Conservation (phyloP, 1,139 yeast genomes). For the Hemisphaericaspora xylofermentans region DNA sequence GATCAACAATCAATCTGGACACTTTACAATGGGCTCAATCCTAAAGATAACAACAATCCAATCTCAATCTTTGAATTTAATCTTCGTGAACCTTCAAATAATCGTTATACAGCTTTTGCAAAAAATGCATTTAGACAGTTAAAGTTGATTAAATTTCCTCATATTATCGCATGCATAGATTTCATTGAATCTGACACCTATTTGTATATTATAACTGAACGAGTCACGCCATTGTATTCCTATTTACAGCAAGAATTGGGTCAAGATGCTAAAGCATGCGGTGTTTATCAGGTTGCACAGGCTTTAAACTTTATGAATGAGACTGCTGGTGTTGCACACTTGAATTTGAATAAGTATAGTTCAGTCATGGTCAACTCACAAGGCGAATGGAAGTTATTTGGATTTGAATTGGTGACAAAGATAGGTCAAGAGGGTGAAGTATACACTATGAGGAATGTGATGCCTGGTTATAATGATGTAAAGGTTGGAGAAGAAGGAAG, state of each 20-base stretch:
- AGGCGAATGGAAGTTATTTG: slow-evolving; percentile 87
- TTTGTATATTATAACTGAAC: slow-evolving; percentile 76
- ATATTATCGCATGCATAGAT: slow-evolving; percentile 68
- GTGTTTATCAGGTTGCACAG: slow-evolving; percentile 55
- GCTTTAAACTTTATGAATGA: slow-evolving; percentile 63
- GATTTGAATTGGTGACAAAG: slow-evolving; percentile 70
- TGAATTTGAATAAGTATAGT: slow-evolving; percentile 50
- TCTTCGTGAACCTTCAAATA: slow-evolving; percentile 38
- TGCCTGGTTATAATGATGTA: slow-evolving; percentile 26
- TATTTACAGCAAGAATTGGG: slow-evolving; percentile 28
- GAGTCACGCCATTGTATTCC: slow-evolving; percentile 58
- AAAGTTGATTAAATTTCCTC: slow-evolving; percentile 75
- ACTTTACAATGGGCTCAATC: slow-evolving; percentile 46
- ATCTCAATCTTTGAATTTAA: slow-evolving; percentile 68
- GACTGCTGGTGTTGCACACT: slow-evolving; percentile 66
- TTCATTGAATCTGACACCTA: slow-evolving; percentile 62
- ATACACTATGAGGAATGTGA: slow-evolving; percentile 5
- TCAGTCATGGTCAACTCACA: slow-evolving; percentile 61
- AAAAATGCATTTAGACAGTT: slow-evolving; percentile 63
- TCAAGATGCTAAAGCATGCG: slow-evolving; percentile 50
- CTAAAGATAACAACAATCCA: slow-evolving; percentile 34
- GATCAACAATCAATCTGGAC: slow-evolving; percentile 45
- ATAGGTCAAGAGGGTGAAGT: slow-evolving; percentile 1
- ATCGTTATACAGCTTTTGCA: slow-evolving; percentile 42
- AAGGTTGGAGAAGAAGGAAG: slow-evolving; percentile 42